Evolutionary conservation across 352 stramenopile species (phyloP).

Genomic region (Halophytophthora polymorphica): DNA sequence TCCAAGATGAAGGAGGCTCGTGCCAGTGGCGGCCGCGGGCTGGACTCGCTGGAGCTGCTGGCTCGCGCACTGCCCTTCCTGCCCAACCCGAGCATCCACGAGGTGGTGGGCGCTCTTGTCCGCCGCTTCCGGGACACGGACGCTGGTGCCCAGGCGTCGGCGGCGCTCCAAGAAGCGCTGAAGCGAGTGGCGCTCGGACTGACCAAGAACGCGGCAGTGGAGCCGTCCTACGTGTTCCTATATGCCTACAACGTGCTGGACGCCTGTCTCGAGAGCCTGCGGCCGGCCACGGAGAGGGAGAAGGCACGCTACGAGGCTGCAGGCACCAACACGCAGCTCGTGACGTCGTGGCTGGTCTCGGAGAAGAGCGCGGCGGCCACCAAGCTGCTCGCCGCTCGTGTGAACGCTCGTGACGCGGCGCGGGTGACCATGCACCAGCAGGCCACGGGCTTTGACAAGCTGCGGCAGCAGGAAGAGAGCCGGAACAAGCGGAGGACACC

Average conservation of each 20-base stretch:
- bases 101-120: conserved; percentile 68
- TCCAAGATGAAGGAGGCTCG: conserved; percentile 90
- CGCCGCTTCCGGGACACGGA: conserved; percentile 66
- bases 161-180: conserved; percentile 74
- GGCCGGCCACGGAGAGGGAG: conserved; percentile 60
- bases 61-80: conserved; percentile 82
- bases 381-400: conserved; percentile 51
- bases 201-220: conserved; percentile 78
- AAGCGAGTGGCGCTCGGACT: conserved; percentile 76
- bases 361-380: conserved; percentile 72
- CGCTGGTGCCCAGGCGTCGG: conserved; percentile 43
- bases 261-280: conserved; percentile 68
- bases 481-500: conserved; percentile 40
- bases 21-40: conserved; percentile 55
- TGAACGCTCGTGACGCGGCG: conserved; percentile 45
- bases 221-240: conserved; percentile 82
- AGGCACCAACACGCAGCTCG: conserved; percentile 27
- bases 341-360: conserved; percentile 74
- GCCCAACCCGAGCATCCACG: conserved; percentile 79
- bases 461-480: conserved; percentile 33
- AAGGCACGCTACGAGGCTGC: conserved; percentile 54
- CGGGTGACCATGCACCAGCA: conserved; percentile 63
- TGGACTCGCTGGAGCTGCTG: conserved; percentile 80
- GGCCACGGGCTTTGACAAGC: conserved; percentile 80
- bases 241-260: conserved; percentile 85